Evolutionary conservation across 129 eudicot genomes (phyloP), one percentile per base, ranked within the genome.

Genomic region (Erigeron canadensis): DNA sequence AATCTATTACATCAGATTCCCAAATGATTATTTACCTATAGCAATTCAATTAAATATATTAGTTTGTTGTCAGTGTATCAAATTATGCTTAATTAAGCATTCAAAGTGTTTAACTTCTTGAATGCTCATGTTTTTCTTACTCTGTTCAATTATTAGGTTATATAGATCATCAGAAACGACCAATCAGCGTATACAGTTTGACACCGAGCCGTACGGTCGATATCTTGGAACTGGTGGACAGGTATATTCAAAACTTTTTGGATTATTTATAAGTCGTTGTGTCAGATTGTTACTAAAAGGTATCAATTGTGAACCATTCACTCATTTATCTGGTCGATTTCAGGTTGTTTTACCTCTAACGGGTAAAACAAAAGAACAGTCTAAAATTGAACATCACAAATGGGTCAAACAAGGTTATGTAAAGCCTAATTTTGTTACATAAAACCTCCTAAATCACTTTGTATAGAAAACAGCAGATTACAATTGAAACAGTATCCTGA

Each of bases 151-250:
- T 63, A 74, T 72, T 79, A 95, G 99, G 88, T 73, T 95, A 46
- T 95, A 88, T 77, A 85, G 99, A 83, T 90, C 99, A 79, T 44
- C 97, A 5, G 97, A 95, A 71, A 78, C 80, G 58, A 95, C 99
- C 71, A 95, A 95, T 83, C 99, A 95, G 79, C 83, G 99, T 70
- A 95, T 95, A 81, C 86, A 83, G 55, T 95, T 95, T 90, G 99
- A 95, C 77, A 84, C 82, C 50, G 99, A 95, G 79, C 97, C 97
- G 48, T 79, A 60, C 61, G 99, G 96, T 65, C 94, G 81, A 62
- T 83, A 95, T 83, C 99, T 95, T 69, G 99, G 91, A 76, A 87
- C 99, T 42, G 99, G 97, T 63, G 99, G 99, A 54, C 96, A 95
- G 97, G 99, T 95, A 86, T 65, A 12, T 50, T 22, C 79, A 28